phyloP scores from a whole-genome alignment of 2,329 filamentous ascomycete genomes.

The Fusarium nanum region DNA sequence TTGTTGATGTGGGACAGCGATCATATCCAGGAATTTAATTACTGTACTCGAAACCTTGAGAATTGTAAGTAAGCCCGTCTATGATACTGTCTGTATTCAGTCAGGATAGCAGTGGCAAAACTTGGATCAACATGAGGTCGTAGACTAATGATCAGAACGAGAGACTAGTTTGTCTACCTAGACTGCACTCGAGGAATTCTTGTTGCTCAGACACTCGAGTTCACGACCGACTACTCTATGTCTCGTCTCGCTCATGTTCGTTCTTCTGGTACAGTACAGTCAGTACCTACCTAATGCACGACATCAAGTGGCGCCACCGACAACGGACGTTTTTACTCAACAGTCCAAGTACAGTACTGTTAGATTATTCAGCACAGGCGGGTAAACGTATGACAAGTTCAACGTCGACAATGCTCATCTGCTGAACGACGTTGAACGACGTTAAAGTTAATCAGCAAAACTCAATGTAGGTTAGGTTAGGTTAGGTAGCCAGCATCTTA shows the following conservation, averaged over 20 bases:
- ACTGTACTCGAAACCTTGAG: not conserved
- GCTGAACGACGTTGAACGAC: not conserved
- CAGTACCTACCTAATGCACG: conserved; percentile 7
- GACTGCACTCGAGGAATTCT: not conserved
- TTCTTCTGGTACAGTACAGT: not conserved
- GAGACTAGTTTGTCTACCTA: not conserved
- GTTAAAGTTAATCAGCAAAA: not conserved
- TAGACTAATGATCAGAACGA: not conserved
- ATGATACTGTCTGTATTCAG: no score
- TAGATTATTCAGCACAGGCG: not conserved
- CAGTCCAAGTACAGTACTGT: not conserved
- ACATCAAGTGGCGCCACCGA: conserved; percentile 36
- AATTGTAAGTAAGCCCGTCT: not conserved
- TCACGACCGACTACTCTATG: not conserved
- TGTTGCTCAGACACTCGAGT: conserved; percentile 6
- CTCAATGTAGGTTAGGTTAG: not conserved
- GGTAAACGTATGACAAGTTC: not conserved
- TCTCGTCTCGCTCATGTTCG: conserved; percentile 5
- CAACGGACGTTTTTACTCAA: conserved; percentile 25
- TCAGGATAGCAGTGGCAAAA: not conserved
- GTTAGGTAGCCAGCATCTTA: not conserved
- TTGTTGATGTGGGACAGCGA: not conserved
- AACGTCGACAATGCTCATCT: not conserved
- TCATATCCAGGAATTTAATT: not conserved
- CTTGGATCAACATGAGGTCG: conserved; percentile 4